Base-by-base conservation (phyloP, 2,329 filamentous ascomycete genomes). In the Fusarium abutilonis region DNA sequence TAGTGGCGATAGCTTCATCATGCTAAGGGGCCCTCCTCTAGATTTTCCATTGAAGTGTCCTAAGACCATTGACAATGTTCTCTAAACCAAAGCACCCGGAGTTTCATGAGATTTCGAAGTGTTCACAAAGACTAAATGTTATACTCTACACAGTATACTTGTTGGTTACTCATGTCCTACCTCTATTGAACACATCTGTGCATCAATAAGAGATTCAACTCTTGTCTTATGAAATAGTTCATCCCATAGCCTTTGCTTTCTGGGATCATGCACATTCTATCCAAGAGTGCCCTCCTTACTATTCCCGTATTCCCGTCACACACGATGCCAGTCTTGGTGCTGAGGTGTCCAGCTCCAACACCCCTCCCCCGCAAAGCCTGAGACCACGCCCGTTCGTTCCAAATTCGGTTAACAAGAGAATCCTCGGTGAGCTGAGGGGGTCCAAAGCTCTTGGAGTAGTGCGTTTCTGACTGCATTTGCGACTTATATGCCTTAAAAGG, bases 1-100 rank as follows among this genome's bases (percentile, higher is more conserved):
- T 35, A 32, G n/a, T 61, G 43, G 54, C 42, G 61, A 70, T 70
- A 38, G 54, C 67, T 61, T 70, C 67, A 62, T 36, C 8, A 7
- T 13, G 19, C 10, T 3, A 8, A 26, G 6, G 8, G 29, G 6
- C 17, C 9, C 4, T 17, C 5, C 17, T 11, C 19, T n/a, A 6
- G 11, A 14, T 26, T 21, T 21, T 17, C 19, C 26, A n/a, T 17
- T 23, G 9, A 36, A 9, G 19, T 7, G 32, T n/a, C 11, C 3
- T 13, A 21, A 31, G 15, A 34, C 26, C 14, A 26, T 13, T 2
- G 13, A 28, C 9, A 6, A 13, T 6, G 8, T 4, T 28, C 7
- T n/a, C 11, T 26, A 7, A 6, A 17, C n/a, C 10, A 8, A n/a
- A 31, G 4, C 4, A 11, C 9, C 9, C 13, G 2, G 9, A 31